Conservation (phyloP, 192 early-diverging fungal species). For the Dissophora globulifera region DNA sequence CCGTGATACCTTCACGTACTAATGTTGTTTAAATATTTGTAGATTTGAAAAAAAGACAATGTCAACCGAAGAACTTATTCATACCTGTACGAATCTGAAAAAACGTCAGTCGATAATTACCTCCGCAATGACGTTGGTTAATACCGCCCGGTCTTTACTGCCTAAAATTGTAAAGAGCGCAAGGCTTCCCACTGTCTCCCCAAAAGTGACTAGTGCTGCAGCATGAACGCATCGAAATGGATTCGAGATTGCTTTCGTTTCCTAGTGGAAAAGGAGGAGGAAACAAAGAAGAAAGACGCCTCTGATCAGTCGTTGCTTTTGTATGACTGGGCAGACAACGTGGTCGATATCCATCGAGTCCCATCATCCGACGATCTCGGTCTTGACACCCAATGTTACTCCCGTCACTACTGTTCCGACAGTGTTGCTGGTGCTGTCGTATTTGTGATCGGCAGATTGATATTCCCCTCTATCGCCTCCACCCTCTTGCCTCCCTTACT, state of each 20-base stretch:
- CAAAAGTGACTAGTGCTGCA: slow-evolving; percentile 62
- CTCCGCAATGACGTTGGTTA: slow-evolving; percentile 59
- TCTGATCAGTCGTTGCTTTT: too few species aligned
- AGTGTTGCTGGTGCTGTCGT: too few species aligned
- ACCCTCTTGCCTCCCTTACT: not conserved
- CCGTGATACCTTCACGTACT: slow-evolving; percentile 44
- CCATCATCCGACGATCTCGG: too few species aligned
- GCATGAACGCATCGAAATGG: slow-evolving; percentile 64
- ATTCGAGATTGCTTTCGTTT: slow-evolving; percentile 58
- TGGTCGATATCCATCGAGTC: too few species aligned
- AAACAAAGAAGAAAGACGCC: not conserved
- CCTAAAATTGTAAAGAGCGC: slow-evolving; percentile 56
- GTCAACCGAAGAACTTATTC: too few species aligned
- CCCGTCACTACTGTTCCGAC: too few species aligned
- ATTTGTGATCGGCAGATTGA: slow-evolving; percentile 19
- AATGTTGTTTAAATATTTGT: not conserved
- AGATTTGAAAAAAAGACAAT: too few species aligned
- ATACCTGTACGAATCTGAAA: too few species aligned
- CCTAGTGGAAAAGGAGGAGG: slow-evolving; percentile 38
- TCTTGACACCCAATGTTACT: too few species aligned
- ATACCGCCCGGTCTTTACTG: slow-evolving; percentile 57
- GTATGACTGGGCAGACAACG: too few species aligned
- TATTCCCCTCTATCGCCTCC: not conserved
- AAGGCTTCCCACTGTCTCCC: slow-evolving; percentile 62
- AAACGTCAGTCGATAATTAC: too few species aligned